Percentiles rank a stretch among this genome's conserved stretches.
Conservation (phyloP, 2,329 filamentous ascomycete species). For the Neocucurbitaria cava region DNA sequence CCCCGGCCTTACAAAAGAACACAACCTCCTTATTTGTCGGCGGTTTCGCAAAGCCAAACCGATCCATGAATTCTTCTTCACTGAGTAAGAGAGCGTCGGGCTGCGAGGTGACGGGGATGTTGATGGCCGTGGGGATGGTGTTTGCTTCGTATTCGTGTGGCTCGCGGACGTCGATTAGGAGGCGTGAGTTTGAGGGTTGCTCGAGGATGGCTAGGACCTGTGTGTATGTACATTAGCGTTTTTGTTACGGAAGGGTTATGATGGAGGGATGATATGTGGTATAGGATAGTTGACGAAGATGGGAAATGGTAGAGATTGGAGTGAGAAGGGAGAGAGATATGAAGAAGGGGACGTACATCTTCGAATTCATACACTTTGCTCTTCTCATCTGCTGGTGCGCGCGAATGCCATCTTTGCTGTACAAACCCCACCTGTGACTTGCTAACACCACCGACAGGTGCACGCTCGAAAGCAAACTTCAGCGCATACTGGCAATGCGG, state of each 20-base stretch:
- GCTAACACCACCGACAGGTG: background rate
- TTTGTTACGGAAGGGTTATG: too few relatives aligned
- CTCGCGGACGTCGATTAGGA: constrained; percentile 71
- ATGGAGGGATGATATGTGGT: too few relatives aligned
- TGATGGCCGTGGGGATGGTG: constrained; percentile 79
- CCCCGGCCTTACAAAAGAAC: constrained; percentile 93
- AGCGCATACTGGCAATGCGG: background rate
- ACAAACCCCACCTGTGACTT: background rate
- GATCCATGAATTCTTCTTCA: constrained; percentile 80
- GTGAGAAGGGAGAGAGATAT: background rate
- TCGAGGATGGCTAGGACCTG: constrained; percentile 46
- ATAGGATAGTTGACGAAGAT: too few relatives aligned
- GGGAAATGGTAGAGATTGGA: background rate
- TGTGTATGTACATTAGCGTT: background rate
- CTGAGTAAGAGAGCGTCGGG: constrained; percentile 81
- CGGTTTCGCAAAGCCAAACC: constrained; percentile 70
- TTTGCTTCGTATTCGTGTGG: constrained; percentile 68
- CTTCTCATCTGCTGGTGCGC: constrained; percentile 28
- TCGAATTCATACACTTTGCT: constrained; percentile 51
- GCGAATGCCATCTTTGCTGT: constrained; percentile 47
- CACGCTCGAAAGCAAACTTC: background rate
- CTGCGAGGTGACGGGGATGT: constrained; percentile 78
- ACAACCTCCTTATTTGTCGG: constrained; percentile 51
- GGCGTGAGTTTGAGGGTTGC: constrained; percentile 31
- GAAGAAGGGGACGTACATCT: constrained; percentile 32